Percentiles rank a stretch among this genome's conserved stretches.
Conservation (phyloP, 2,329 filamentous ascomycete species). For the Remersonia thermophila region DNA sequence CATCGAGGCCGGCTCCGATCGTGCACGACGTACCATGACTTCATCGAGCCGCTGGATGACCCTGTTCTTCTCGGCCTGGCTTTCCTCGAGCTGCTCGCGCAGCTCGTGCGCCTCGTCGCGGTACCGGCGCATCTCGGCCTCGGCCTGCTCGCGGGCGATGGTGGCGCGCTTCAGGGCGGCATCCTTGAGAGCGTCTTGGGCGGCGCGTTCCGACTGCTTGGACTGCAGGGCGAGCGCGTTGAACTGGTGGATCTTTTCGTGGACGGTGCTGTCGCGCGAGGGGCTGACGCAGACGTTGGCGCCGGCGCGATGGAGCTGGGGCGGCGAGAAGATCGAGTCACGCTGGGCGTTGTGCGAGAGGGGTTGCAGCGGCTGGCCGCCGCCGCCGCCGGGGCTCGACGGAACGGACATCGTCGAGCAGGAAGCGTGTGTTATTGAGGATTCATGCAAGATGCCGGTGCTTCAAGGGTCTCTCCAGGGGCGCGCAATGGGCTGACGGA, state of each 20-base stretch:
- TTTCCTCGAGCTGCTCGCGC: slow-evolving; percentile 49
- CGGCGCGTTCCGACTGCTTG: slow-evolving; percentile 51
- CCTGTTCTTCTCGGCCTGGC: slow-evolving; percentile 51
- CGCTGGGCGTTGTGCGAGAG: slow-evolving; percentile 44
- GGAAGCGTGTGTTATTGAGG: slow-evolving; percentile 9
- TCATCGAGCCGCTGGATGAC: slow-evolving; percentile 55
- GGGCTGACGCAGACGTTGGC: slow-evolving; percentile 26
- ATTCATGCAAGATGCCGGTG: slow-evolving; percentile 10
- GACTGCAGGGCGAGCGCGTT: slow-evolving; percentile 52
- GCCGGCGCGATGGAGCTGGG: slow-evolving; percentile 11
- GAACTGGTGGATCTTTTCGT: slow-evolving; percentile 60
- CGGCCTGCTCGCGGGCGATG: slow-evolving; percentile 58
- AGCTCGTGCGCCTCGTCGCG: slow-evolving; percentile 47
- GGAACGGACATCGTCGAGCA: slow-evolving; percentile 28
- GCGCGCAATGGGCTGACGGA: slow-evolving; percentile 2
- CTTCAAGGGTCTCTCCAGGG: background rate
- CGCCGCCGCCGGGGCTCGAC: slow-evolving; percentile 31
- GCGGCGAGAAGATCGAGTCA: slow-evolving; percentile 25
- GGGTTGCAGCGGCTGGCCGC: slow-evolving; percentile 38
- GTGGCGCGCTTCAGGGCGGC: slow-evolving; percentile 54
- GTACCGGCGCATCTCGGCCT: slow-evolving; percentile 51
- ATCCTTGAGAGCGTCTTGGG: slow-evolving; percentile 32
- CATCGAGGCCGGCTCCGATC: no score
- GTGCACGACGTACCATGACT: slow-evolving; percentile 53
- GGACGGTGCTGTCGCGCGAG: slow-evolving; percentile 45